Evolutionary conservation across 129 eudicot genomes (phyloP), one percentile per base, ranked within the genome.

Genomic region (Sambucus nigra): DNA sequence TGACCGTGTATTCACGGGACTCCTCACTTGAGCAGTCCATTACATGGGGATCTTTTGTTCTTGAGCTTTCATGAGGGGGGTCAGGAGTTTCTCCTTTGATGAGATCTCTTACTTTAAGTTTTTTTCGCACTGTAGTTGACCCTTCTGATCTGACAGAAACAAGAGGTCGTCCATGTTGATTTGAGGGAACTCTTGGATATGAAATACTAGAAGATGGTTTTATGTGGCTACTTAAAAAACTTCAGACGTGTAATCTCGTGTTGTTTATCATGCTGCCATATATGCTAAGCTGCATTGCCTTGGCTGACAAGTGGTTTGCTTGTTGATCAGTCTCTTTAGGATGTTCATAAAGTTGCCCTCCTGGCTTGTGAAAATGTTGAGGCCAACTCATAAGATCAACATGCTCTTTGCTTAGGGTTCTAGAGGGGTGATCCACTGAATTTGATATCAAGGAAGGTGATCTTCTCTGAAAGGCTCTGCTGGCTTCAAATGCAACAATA

Each of bases 271-370:
- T 80, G 91, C 94, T 83, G 38, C 97, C 97, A 59, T 39, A 88
- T 55, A 80, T 68, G 87, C 92, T 78, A 35, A 88, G 77, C 82
- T 83, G 87, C 97, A 72, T 76, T 58, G 91, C 91, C 14, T 65
- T 73, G 19, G 86, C 74, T 45, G 97, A 84, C 55, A 88, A 72
- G 51, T 67, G 75, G 58, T 69, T 76, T 9, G 3, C 47, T 0
- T 29, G 64, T 57, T 47, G 63, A 39, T 65, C 76, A 25, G 35
- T 50, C 47, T 46, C 74, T 44, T 38, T 61, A 5, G 49, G 55
- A 48, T 58, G 29, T 29, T 66, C 62, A 35, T 59, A 64, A 35
- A 57, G 73, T 44, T 42, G n/a, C n/a, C n/a, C 76, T 24, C 35
- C 55, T 11, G 76, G 48, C 42, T 74, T 72, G 50, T 46, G 22